A percentile compares a stretch with the other conserved stretches of the same genome.
Evolutionary conservation across 108 stramenopile species (phyloP).

Genomic region (Bacterosira constricta): DNA sequence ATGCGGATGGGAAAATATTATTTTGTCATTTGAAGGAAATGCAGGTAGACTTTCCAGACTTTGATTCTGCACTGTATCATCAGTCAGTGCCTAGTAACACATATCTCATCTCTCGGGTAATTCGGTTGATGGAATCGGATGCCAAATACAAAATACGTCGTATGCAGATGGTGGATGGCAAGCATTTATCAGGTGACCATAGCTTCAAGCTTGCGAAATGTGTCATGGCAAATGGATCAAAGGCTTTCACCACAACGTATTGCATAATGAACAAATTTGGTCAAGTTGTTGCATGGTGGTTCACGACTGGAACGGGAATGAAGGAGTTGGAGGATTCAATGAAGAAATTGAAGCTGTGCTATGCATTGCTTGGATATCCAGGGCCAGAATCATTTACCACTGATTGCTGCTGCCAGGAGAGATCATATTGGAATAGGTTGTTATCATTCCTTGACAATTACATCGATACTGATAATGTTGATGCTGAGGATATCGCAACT

Average conservation of each 20-base stretch:
- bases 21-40: too few species aligned
- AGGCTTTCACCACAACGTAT: slow-evolving; percentile 6
- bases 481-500: too few species aligned
- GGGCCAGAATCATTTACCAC: neutral
- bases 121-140: neutral
- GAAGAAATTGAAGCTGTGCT: slow-evolving; percentile 3
- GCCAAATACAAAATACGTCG: neutral
- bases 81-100: too few species aligned
- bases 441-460: too few species aligned
- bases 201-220: slow-evolving; percentile 12
- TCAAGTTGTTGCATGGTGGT: slow-evolving; percentile 19
- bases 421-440: too few species aligned
- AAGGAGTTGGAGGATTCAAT: too few species aligned
- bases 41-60: too few species aligned
- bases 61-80: too few species aligned
- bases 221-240: neutral
- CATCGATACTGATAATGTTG: too few species aligned
- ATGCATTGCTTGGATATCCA: neutral
- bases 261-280: slow-evolving; percentile 10
- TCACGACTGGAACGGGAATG: slow-evolving; percentile 20
- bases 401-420: too few species aligned
- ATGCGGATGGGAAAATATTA: too few species aligned
- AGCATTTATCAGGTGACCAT: slow-evolving; percentile 19
- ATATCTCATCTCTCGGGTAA: neutral
- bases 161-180: slow-evolving; percentile 12